Base-by-base conservation (phyloP, 257 asterid species). In the Lavandula angustifolia region DNA sequence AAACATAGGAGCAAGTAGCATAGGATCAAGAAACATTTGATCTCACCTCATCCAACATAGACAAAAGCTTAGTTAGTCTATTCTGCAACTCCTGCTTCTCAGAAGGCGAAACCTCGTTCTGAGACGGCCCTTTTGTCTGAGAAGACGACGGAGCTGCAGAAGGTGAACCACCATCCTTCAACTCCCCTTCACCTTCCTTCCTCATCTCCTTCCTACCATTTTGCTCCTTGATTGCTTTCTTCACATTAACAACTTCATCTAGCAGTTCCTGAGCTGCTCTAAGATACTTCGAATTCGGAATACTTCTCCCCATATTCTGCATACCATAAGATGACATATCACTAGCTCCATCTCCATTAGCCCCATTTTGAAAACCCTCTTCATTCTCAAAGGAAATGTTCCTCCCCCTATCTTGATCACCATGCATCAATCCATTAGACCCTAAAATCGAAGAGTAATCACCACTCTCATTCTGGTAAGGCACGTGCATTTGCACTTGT, bases 251-350 rank as follows among this genome's bases (percentile, higher is more conserved):
- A 9, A 85, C 56, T 68, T 89, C 95, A 49, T 80, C 80, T 4
- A 89, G 89, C 35, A 89, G 64, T 57, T 85, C 85, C 46, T 77
- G 92, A 63, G 82, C 84, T 27, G 84, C 94, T 75, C 74, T 83
- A 14, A 87, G 84, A 77, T 81, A 83, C 47, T 73, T 85, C 7
- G 88, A 79, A 78, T 66, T 75, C 0, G 92, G 80, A 60, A 84
- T 70, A 0, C 66, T 69, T 62, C 92, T 82, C 38, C 68, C 75
- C 33, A 73, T 66, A 70, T 81, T 69, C 4, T 70, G 60, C 76
- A 66, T 72, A 11, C 85, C 92, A 67, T 78, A 83, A 6, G 86
- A 57, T 22, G 81, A 41, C 38, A 67, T 51, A 60, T 80, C 83
- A 34, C 70, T 65, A 43, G 27, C 37, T n/a, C 65, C 65, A 42